Evolutionary conservation across 106 monocot genomes (phyloP).

Genomic region (Allium sativum): DNA sequence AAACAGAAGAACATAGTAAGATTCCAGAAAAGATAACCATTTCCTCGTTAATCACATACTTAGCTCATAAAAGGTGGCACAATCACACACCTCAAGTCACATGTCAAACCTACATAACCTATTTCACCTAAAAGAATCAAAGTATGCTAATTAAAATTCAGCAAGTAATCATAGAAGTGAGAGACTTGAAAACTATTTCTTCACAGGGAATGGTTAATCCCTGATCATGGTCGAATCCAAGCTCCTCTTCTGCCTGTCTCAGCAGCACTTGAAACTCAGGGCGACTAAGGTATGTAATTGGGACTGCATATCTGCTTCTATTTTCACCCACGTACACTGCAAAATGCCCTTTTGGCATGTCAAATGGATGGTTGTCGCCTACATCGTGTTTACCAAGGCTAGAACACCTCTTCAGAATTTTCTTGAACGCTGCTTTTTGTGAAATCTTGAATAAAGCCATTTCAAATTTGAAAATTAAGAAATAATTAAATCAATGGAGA

Average conservation of each 20-base stretch:
- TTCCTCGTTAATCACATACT: no score
- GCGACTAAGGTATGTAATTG: constrained; percentile 26
- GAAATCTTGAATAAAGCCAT: constrained; percentile 33
- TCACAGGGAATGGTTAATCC: constrained; percentile 52
- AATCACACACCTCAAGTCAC: no score
- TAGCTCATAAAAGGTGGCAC: no score
- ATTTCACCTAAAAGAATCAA: no score
- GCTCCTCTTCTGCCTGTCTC: constrained; percentile 44
- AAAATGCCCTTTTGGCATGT: constrained; percentile 53
- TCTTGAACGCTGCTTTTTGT: constrained; percentile 5
- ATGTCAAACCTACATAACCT: no score
- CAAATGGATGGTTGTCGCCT: constrained; percentile 5
- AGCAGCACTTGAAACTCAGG: constrained; percentile 47
- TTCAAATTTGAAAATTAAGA: no score
- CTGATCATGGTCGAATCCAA: constrained; percentile 50
- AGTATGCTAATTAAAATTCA: no score
- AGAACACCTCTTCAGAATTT: constrained; percentile 49
- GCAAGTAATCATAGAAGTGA: no score
- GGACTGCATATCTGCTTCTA: constrained; percentile 38
- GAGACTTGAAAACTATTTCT: constrained; percentile 17
- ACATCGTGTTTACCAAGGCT: constrained; percentile 20
- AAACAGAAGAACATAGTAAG: no score
- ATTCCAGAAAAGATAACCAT: no score
- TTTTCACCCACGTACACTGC: constrained; percentile 49
- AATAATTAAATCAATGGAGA: no score